phyloP scores from a whole-genome alignment of 2,329 filamentous ascomycete species.

The Venturiaceae sp. region DNA sequence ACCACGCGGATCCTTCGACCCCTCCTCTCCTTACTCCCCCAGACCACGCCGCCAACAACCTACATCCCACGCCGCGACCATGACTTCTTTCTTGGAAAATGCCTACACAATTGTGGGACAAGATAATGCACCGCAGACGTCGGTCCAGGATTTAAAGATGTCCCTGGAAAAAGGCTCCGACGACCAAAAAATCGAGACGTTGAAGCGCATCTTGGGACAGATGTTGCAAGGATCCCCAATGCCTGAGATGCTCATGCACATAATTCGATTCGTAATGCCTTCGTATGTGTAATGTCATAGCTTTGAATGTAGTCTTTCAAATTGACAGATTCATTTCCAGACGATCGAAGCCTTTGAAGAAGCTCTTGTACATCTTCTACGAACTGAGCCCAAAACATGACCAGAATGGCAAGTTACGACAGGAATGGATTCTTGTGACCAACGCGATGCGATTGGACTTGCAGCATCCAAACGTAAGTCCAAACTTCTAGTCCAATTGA shows the following conservation, averaged over 20 bases:
- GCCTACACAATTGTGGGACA: slow-evolving; percentile 95
- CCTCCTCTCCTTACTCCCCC: background rate
- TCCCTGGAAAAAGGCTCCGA: slow-evolving; percentile 91
- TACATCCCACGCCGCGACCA: background rate
- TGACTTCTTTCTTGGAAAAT: slow-evolving; percentile 64
- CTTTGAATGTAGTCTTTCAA: no score
- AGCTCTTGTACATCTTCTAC: slow-evolving; percentile 98
- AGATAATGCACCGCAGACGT: slow-evolving; percentile 89
- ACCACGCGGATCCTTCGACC: background rate
- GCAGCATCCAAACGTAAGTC: slow-evolving; percentile 85
- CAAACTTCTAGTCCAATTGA: slow-evolving; percentile 52
- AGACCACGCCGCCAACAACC: background rate
- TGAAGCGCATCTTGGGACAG: slow-evolving; percentile 83
- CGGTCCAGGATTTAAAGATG: slow-evolving; percentile 81
- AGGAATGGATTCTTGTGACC: slow-evolving; percentile 99
- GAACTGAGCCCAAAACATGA: slow-evolving; percentile 98
- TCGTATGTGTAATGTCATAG: no score
- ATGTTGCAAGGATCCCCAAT: slow-evolving; percentile 98
- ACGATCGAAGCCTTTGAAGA: slow-evolving; percentile 74
- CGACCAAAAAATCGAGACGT: slow-evolving; percentile 82
- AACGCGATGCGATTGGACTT: slow-evolving; percentile 97
- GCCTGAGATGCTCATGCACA: slow-evolving; percentile 95
- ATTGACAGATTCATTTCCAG: background rate
- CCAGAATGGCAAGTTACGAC: slow-evolving; percentile 79
- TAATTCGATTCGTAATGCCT: slow-evolving; percentile 99